These are phyloP conservation scores for Solanum corneliomulleri DNA, from an alignment of 257 asterid genomes.

Conservation along the genomic window DNA sequence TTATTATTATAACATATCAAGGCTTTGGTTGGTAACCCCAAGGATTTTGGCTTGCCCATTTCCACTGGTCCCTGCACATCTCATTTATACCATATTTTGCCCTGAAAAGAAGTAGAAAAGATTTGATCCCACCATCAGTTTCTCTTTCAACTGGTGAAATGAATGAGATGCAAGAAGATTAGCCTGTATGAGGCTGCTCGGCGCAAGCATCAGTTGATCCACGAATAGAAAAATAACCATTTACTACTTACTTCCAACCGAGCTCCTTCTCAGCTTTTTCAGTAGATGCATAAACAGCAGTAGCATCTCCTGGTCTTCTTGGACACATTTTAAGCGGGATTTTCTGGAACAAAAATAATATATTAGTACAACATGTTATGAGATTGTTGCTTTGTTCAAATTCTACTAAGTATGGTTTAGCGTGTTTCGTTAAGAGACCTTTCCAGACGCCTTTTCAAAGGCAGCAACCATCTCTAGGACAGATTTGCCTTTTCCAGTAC, in stretches of 20 bases:
- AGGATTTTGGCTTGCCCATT: slow-evolving; percentile 87
- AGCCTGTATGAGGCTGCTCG: neutral
- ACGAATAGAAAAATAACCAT: neutral
- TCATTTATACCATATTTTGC: slow-evolving; percentile 81
- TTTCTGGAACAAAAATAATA: slow-evolving; percentile 27
- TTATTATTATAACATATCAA: neutral
- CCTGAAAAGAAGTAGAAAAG: slow-evolving; percentile 25
- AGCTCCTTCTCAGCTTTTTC: slow-evolving; percentile 71
- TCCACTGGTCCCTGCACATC: slow-evolving; percentile 98
- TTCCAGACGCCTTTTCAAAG: slow-evolving; percentile 71
- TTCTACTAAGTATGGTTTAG: neutral
- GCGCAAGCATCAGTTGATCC: neutral
- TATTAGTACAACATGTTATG: neutral
- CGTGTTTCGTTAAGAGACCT: slow-evolving; percentile 26
- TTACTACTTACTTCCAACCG: slow-evolving; percentile 78
- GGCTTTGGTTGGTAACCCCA: slow-evolving; percentile 50
- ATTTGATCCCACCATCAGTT: neutral
- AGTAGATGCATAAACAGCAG: slow-evolving; percentile 85
- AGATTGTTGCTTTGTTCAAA: neutral
- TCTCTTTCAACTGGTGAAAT: neutral
- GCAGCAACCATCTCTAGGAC: slow-evolving; percentile 93
- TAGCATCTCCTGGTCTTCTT: slow-evolving; percentile 86
- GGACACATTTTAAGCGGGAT: slow-evolving; percentile 73
- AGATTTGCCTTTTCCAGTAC: slow-evolving; percentile 84
- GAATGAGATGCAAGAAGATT: neutral